A percentile compares a stretch with the other conserved stretches of the same genome.
These are phyloP conservation scores for Cyberlindnera americana DNA, from an alignment of 805 yeast species.

Conservation along the genomic window DNA sequence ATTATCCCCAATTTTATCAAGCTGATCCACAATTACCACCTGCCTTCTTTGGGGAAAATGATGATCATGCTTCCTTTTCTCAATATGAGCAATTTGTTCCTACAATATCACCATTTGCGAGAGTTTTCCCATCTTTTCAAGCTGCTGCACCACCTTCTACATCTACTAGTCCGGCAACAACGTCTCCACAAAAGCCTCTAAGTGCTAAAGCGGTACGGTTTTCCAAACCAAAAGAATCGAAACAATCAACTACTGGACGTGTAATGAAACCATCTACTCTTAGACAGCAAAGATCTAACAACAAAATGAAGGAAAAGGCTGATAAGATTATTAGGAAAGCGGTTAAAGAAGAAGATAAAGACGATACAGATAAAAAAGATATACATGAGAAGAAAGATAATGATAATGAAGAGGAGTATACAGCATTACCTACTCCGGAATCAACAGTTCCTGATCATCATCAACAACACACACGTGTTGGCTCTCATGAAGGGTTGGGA, in stretches of 20 bases:
- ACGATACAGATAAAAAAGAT: neutral
- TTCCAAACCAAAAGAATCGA: constrained; percentile 8
- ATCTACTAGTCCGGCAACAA: neutral
- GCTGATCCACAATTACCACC: constrained; percentile 9
- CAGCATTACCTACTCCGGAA: constrained; percentile 1
- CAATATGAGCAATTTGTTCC: constrained; percentile 10
- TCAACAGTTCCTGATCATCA: constrained; percentile 1
- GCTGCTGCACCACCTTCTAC: constrained; percentile 28
- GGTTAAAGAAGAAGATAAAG: neutral
- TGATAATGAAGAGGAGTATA: neutral
- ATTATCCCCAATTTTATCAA: neutral
- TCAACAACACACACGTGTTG: neutral
- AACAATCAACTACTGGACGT: constrained; percentile 3
- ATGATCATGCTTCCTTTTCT: constrained; percentile 15
- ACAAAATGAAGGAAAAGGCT: neutral
- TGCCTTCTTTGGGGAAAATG: constrained; percentile 9
- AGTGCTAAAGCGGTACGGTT: constrained; percentile 14
- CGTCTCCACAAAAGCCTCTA: constrained; percentile 6
- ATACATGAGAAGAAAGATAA: neutral
- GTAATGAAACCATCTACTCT: constrained; percentile 9
- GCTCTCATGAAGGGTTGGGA: too few species aligned
- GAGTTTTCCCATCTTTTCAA: constrained; percentile 28
- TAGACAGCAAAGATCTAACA: constrained; percentile 4
- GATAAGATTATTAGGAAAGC: constrained; percentile 1
- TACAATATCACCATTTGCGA: constrained; percentile 22